phyloP scores from a whole-genome alignment of 257 asterid genomes.

The Solanum lycopersicoides region DNA sequence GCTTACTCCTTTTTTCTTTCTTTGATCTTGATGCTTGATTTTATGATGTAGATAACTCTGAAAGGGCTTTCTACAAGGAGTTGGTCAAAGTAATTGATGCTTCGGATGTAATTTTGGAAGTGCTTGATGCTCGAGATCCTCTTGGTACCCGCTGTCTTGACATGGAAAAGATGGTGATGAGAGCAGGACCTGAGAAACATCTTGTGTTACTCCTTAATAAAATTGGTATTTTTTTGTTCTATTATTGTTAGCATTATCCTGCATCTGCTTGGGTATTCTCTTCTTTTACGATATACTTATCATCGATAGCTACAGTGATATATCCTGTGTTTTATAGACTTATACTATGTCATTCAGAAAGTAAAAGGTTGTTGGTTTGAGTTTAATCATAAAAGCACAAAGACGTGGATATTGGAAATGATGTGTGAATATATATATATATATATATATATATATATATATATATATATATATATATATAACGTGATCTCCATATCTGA shows the following conservation, averaged over 20 bases:
- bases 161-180: constrained; percentile 88
- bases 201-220: constrained; percentile 86
- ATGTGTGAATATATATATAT: not conserved
- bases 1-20: not conserved
- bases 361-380: not conserved
- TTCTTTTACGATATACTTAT: not conserved
- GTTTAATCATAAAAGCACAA: not conserved
- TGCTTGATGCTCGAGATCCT: constrained; percentile 97
- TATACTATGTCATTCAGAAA: not conserved
- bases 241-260: not conserved
- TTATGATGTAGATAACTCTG: constrained; percentile 44
- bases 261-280: not conserved
- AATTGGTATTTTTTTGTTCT: constrained; percentile 40
- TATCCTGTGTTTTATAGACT: not conserved
- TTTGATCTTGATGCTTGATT: not conserved
- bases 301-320: not conserved
- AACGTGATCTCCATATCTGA: not conserved
- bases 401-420: not conserved
- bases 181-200: constrained; percentile 65
- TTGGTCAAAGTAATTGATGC: constrained; percentile 85
- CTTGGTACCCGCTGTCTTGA: constrained; percentile 82
- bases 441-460: not conserved
- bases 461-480: not conserved
- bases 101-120: constrained; percentile 94
- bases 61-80: constrained; percentile 87